A percentile compares a stretch with the other conserved stretches of the same genome.
phyloP scores from a whole-genome alignment of 345 rosid species.

The Corchorus capsularis region DNA sequence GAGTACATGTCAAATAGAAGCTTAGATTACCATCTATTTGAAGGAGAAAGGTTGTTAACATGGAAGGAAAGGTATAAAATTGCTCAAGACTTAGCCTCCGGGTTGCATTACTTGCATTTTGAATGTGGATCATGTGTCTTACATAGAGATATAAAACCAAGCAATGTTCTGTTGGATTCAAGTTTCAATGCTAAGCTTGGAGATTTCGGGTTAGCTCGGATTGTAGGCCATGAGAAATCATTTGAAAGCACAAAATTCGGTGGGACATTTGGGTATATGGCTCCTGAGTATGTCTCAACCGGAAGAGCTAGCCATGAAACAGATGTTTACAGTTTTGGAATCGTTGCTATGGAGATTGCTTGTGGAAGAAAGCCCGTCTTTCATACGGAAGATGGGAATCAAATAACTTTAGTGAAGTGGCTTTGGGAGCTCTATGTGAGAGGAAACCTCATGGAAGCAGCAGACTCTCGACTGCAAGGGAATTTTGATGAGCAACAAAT shows the following conservation, averaged over 20 bases:
- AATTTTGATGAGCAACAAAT: conserved; percentile 22
- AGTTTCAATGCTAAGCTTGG: too few species aligned
- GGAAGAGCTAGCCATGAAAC: conserved; percentile 27
- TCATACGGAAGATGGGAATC: neutral
- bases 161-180: too few species aligned
- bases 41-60: conserved; percentile 11
- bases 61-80: conserved; percentile 27
- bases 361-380: conserved; percentile 25
- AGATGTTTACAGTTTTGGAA: conserved; percentile 25
- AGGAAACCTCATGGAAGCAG: neutral
- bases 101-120: conserved; percentile 33
- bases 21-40: conserved; percentile 25
- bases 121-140: conserved; percentile 26
- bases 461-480: conserved; percentile 1
- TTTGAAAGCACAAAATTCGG: too few species aligned
- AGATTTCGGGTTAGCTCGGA: too few species aligned
- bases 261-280: too few species aligned
- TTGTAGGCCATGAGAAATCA: too few species aligned
- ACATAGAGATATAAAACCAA: too few species aligned
- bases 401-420: neutral
- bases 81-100: conserved; percentile 28
- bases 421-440: too few species aligned
- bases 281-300: too few species aligned
- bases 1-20: conserved; percentile 1
- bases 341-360: conserved; percentile 26